A percentile compares a stretch with the other conserved stretches of the same genome.
Evolutionary conservation across 257 asterid genomes (phyloP).

Genomic region (Ocimum tenuiflorum): DNA sequence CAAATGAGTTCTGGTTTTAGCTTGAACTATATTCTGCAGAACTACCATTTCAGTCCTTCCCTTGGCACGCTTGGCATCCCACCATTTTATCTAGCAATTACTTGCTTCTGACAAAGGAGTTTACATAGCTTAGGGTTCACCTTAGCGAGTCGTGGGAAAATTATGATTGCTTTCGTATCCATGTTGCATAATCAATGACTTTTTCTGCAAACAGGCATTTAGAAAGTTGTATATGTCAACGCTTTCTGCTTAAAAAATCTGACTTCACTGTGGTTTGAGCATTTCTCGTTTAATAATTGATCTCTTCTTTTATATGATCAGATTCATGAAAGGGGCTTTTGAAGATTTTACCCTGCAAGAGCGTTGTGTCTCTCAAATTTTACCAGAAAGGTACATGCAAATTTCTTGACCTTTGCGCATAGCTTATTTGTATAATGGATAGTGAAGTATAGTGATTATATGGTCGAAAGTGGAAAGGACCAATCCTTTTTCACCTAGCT

Average conservation of each 20-base stretch:
- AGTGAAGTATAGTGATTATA: constrained; percentile 1
- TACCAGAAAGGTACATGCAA: constrained; percentile 18
- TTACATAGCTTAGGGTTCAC: not conserved
- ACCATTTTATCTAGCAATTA: not conserved
- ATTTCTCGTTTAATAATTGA: not conserved
- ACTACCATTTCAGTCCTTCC: not conserved
- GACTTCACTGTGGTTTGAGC: not conserved
- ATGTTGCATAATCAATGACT: not conserved
- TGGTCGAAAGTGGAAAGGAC: not conserved
- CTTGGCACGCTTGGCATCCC: not conserved
- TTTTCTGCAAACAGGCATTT: not conserved
- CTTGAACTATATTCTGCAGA: not conserved
- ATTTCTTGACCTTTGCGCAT: not conserved
- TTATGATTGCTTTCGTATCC: not conserved
- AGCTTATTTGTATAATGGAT: not conserved
- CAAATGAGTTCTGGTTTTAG: constrained; percentile 7
- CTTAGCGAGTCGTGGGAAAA: not conserved
- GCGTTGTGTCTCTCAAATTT: constrained; percentile 2
- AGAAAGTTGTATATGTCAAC: not conserved
- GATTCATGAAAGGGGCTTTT: constrained; percentile 17
- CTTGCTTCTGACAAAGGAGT: not conserved
- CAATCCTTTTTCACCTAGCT: not conserved
- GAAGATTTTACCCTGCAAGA: not conserved
- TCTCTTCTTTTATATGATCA: constrained; percentile 16
- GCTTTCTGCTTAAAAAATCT: not conserved